phyloP scores from a whole-genome alignment of 2,329 filamentous ascomycete species.

The Epichloe brachyelytri region DNA sequence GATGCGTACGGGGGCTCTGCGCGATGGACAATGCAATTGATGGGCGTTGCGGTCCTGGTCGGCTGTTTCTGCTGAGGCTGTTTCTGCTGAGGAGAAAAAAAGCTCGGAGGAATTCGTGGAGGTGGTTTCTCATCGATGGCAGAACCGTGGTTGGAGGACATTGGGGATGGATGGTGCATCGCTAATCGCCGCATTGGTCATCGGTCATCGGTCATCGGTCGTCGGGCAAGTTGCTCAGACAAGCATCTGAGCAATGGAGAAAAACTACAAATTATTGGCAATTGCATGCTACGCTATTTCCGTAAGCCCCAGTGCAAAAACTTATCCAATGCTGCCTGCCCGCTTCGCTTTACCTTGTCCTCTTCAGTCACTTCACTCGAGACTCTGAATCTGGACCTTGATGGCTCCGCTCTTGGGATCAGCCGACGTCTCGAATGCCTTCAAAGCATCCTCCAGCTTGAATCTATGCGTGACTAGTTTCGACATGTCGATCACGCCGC shows the following conservation, averaged over 20 bases:
- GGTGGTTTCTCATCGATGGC: constrained; percentile 13
- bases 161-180: constrained; percentile 3
- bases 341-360: not conserved
- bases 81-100: constrained; percentile 27
- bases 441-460: constrained; percentile 69
- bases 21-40: constrained; percentile 24
- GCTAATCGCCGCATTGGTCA: constrained; percentile 18
- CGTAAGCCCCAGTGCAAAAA: too few species aligned
- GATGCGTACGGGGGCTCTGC: not conserved
- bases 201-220: too few species aligned
- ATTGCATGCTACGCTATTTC: too few species aligned
- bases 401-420: constrained; percentile 90
- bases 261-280: too few species aligned
- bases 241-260: too few species aligned
- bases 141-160: constrained; percentile 9
- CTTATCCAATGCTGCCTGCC: too few species aligned
- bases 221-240: too few species aligned
- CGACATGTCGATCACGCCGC: constrained; percentile 67
- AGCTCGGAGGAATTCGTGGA: constrained; percentile 34
- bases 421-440: constrained; percentile 81
- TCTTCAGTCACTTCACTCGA: constrained; percentile 28
- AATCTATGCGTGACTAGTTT: constrained; percentile 83
- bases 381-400: constrained; percentile 86
- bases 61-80: constrained; percentile 13
- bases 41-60: constrained; percentile 10